Evolutionary conservation across 169 alveolate genomes (phyloP).

Genomic region (Plasmodium blacklocki): DNA sequence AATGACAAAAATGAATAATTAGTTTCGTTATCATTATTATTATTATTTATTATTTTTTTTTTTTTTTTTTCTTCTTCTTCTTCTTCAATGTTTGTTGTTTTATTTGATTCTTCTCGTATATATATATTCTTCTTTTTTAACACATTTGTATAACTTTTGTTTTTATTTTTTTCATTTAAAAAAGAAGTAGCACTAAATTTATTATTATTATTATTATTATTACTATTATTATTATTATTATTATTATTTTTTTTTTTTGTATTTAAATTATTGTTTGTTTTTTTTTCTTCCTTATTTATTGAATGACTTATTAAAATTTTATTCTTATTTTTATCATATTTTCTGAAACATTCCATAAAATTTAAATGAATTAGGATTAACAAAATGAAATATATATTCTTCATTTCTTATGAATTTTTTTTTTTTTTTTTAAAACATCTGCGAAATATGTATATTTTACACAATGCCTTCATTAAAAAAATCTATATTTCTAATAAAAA

Average conservation of each 20-base stretch:
- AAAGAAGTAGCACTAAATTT: too few relatives aligned
- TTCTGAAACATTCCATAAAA: not conserved
- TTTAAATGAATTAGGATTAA: constrained; percentile 7
- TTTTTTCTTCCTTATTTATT: not conserved
- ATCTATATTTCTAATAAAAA: too few relatives aligned
- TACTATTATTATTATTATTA: not conserved
- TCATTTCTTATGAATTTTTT: constrained; percentile 31
- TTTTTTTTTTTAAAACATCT: not conserved
- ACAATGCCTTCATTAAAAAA: too few relatives aligned
- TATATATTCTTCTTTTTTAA: not conserved
- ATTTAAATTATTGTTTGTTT: too few relatives aligned
- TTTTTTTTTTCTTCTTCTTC: constrained; percentile 6
- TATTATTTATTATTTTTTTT: not conserved
- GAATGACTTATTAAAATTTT: not conserved
- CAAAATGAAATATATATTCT: constrained; percentile 30
- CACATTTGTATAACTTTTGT: not conserved
- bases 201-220: not conserved
- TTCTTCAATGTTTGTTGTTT: not conserved
- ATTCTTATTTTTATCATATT: not conserved
- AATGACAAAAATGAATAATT: constrained; percentile 35
- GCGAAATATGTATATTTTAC: too few relatives aligned
- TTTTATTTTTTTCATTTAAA: not conserved
- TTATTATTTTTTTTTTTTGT: not conserved
- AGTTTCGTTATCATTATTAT: not conserved
- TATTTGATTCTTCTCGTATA: not conserved